Conservation (phyloP, 192 early-diverging fungal species). For the Coemansia sp. region DNA sequence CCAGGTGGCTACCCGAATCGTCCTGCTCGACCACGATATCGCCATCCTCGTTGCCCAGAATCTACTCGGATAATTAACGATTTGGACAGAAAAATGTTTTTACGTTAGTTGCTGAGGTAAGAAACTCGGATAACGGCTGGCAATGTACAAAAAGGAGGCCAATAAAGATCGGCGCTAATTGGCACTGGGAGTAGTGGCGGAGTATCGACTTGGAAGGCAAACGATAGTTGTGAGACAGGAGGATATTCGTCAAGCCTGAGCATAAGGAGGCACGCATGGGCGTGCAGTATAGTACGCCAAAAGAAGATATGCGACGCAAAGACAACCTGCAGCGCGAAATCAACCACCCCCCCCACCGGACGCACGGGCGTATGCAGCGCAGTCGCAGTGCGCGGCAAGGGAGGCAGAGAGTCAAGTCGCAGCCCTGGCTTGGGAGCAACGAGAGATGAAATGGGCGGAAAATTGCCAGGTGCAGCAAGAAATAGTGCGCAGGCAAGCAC, state of each 20-base stretch:
- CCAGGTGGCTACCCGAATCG: conserved; percentile 25
- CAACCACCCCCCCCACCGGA: not conserved
- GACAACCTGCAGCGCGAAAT: not conserved
- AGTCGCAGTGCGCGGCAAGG: not conserved
- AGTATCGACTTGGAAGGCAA: not conserved
- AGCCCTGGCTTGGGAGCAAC: not conserved
- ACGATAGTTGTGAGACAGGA: not conserved
- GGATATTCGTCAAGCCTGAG: conserved; percentile 1
- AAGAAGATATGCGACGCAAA: not conserved
- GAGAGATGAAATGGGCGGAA: not conserved
- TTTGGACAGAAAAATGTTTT: not conserved
- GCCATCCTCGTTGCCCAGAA: conserved; percentile 54
- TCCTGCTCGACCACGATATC: conserved; percentile 52
- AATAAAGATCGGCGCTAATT: not conserved
- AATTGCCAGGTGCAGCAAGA: not conserved
- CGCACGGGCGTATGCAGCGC: not conserved
- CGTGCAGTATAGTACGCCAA: conserved; percentile 25
- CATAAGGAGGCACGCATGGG: conserved; percentile 16
- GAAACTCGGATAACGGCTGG: not conserved
- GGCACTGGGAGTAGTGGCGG: not conserved
- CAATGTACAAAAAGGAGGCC: not conserved
- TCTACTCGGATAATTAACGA: conserved; percentile 23
- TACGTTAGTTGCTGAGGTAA: not conserved
- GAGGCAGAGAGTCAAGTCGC: conserved; percentile 4
- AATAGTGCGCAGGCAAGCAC: conserved; percentile 10